phyloP scores from a whole-genome alignment of 306 rosid species.

The Vigna trinervia region DNA sequence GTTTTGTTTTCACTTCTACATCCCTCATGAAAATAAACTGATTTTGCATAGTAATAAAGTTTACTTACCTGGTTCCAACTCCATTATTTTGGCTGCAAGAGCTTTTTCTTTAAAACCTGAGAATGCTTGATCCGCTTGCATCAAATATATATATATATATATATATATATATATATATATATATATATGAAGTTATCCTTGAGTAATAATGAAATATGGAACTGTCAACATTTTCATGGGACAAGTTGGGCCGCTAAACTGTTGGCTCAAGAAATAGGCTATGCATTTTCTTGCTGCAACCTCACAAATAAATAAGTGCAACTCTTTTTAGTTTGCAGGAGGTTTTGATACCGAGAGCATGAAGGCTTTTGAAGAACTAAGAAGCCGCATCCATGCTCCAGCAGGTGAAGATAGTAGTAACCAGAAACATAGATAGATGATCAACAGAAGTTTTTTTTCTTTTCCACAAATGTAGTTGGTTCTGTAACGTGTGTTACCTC shows the following conservation, averaged over 20 bases:
- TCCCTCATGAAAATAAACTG: neutral
- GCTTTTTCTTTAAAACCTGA: too few relatives aligned
- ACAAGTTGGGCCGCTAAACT: too few relatives aligned
- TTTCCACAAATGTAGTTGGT: neutral
- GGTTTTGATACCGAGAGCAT: constrained; percentile 90
- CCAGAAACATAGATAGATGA: constrained; percentile 52
- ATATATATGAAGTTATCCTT: too few relatives aligned
- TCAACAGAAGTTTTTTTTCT: neutral
- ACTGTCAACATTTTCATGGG: too few relatives aligned
- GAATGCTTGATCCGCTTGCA: too few relatives aligned
- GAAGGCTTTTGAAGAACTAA: constrained; percentile 89
- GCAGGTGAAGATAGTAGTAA: constrained; percentile 52
- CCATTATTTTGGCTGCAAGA: too few relatives aligned
- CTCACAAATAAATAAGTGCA: constrained; percentile 4
- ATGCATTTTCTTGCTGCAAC: too few relatives aligned
- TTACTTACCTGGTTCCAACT: too few relatives aligned
- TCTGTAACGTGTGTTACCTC: neutral
- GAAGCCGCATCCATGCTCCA: constrained; percentile 60
- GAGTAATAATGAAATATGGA: too few relatives aligned
- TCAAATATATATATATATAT: too few relatives aligned
- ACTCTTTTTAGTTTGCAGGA: constrained; percentile 81
- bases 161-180: too few relatives aligned
- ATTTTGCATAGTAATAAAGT: neutral
- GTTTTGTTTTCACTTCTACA: neutral
- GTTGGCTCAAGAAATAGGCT: too few relatives aligned